Conservation (phyloP, 495 filamentous ascomycete genomes). For the Chaetomium cochliodes region DNA sequence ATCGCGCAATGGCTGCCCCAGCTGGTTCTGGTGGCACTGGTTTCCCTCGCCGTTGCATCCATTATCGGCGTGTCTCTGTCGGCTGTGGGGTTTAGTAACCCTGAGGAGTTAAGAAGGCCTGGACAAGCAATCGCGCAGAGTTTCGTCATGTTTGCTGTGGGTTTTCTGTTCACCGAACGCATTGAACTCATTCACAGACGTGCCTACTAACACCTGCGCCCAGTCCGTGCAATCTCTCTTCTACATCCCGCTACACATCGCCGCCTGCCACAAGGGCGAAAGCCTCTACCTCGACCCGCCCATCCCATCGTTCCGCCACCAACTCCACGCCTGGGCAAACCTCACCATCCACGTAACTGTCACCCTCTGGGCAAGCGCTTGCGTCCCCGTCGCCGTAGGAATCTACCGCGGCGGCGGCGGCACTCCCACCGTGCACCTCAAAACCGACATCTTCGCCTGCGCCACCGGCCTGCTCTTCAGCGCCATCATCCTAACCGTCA, state of each 20-base stretch:
- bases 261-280: slow-evolving; percentile 15
- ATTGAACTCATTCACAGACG: no score
- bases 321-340: slow-evolving; percentile 22
- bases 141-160: slow-evolving; percentile 25
- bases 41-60: slow-evolving; percentile 11
- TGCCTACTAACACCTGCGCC: no score
- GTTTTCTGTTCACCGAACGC: background rate
- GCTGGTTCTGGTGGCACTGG: slow-evolving; percentile 15
- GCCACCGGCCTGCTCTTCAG: slow-evolving; percentile 14
- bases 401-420: slow-evolving; percentile 19
- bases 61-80: slow-evolving; percentile 16
- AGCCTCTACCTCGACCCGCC: slow-evolving; percentile 20
- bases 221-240: slow-evolving; percentile 24
- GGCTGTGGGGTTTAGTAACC: slow-evolving; percentile 12
- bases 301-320: slow-evolving; percentile 18
- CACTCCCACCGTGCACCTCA: slow-evolving; percentile 7
- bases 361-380: slow-evolving; percentile 15
- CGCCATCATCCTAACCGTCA: slow-evolving; percentile 4
- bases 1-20: slow-evolving; percentile 12
- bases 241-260: slow-evolving; percentile 23
- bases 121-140: slow-evolving; percentile 20
- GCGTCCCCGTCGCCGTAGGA: slow-evolving; percentile 16
- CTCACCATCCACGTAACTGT: slow-evolving; percentile 16
- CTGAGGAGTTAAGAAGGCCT: slow-evolving; percentile 1
- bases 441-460: slow-evolving; percentile 24